phyloP scores from a whole-genome alignment of 345 rosid genomes.

The Linum tenue region DNA sequence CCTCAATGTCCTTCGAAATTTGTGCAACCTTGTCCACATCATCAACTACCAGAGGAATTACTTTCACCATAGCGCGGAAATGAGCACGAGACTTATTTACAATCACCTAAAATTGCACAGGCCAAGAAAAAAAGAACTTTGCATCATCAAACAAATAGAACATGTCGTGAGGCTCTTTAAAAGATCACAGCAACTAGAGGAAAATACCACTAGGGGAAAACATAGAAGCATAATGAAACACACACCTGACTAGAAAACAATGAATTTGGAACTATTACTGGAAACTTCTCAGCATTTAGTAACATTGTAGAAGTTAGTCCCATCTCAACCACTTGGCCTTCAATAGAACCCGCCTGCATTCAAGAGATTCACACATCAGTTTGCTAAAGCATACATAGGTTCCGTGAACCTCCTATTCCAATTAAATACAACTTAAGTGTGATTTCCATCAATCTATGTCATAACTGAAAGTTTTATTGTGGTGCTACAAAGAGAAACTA shows the following conservation, averaged over 20 bases:
- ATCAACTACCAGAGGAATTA: conserved; percentile 57
- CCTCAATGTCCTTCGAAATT: conserved; percentile 64
- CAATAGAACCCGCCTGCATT: conserved; percentile 75
- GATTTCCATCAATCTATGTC: too few relatives aligned
- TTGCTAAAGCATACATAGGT: not conserved
- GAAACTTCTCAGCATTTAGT: conserved; percentile 70
- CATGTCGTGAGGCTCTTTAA: not conserved
- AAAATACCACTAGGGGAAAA: not conserved
- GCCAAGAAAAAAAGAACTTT: not conserved
- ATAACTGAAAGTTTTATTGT: too few relatives aligned
- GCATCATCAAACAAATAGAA: not conserved
- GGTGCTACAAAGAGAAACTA: too few relatives aligned
- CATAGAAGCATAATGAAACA: not conserved
- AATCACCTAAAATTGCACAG: conserved; percentile 45
- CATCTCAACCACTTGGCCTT: conserved; percentile 92
- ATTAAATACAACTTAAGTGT: too few relatives aligned
- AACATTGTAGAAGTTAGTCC: conserved; percentile 78
- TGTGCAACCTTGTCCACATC: conserved; percentile 61
- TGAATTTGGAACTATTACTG: conserved; percentile 84
- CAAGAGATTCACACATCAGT: not conserved
- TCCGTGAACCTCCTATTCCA: not conserved
- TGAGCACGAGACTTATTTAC: conserved; percentile 83
- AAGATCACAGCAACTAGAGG: not conserved
- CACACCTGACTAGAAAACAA: conserved; percentile 91
- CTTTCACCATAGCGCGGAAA: conserved; percentile 56